Base-by-base conservation (phyloP, 306 rosid genomes). In the Trifolium pratense region DNA sequence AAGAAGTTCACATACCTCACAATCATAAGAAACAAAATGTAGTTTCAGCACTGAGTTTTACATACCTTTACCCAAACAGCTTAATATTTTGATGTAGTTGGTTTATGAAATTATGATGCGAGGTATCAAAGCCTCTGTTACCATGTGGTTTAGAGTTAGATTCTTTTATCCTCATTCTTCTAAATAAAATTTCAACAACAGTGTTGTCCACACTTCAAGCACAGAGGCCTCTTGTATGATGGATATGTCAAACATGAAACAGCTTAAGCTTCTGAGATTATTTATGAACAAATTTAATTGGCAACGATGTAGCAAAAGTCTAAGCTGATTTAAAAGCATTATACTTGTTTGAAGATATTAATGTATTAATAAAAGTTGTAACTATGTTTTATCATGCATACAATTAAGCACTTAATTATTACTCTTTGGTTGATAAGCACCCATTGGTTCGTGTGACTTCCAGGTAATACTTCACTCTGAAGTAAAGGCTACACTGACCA, bases 391-490 rank as follows among this genome's bases (percentile, higher is more conserved):
- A 52, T 70, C 26, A 12, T 62, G 52, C 13, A 68, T 31, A 73
- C 66, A 68, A 5, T 32, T 77, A 31, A 39, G 37, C 59, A 39
- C 39, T 39, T 39, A 39, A 73, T 73, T 60, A 9, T 63, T 42
- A 12, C 12, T 59, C 15, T 70, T 48, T 64, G 42, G 31, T 78
- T 75, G 73, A 62, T 76, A 21, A 72, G 55, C 75, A 53, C 59
- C 18, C 74, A 48, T 64, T 71, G 70, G 73, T 82, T 74, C 40
- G 31, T 75, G 48, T 82, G 81, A 78, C 78, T 81, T 86, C 51
- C 81, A 94, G 99, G 96, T 91, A 81, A 88, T 86, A 59, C 87
- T 91, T 71, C 96, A 91, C 80, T 94, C 99, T 51, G 97, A 94
- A 83, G 95, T 94, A 61, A 94, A 89, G 85, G 97, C 97, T 75